Evolutionary conservation across 257 asterid genomes (phyloP).

Genomic region (Solanum clarkiae): DNA sequence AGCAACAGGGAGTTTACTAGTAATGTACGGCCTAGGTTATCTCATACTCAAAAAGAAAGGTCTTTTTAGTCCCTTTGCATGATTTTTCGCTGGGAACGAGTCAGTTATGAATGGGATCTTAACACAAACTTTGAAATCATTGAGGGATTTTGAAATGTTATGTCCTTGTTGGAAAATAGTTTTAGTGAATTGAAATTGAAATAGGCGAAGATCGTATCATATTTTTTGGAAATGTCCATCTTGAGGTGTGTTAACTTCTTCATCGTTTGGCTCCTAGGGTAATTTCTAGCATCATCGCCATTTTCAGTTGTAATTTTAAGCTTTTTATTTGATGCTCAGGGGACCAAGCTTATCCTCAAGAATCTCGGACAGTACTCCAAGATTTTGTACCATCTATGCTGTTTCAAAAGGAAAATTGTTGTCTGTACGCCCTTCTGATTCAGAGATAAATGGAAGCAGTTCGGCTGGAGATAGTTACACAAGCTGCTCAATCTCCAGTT

Average conservation of each 20-base stretch:
- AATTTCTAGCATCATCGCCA: neutral
- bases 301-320: neutral
- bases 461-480: constrained; percentile 37
- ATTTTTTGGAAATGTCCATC: neutral
- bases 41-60: neutral
- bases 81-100: neutral
- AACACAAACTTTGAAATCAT: neutral
- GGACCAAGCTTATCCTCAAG: constrained; percentile 44
- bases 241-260: neutral
- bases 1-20: neutral
- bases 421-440: constrained; percentile 57
- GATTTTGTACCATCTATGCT: constrained; percentile 61
- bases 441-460: constrained; percentile 35
- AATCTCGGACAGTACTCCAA: constrained; percentile 46
- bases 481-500: constrained; percentile 32
- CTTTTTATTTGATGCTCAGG: constrained; percentile 19
- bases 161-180: neutral
- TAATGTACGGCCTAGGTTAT: neutral
- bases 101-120: neutral
- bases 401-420: constrained; percentile 70
- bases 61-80: neutral
- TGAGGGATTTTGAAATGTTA: neutral
- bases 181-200: neutral
- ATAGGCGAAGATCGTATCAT: neutral
- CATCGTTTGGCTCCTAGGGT: neutral